Evolutionary conservation across 192 early-diverging fungal species (phyloP), one percentile per base, ranked within the genome.

Genomic region (Spinellus fusiger): DNA sequence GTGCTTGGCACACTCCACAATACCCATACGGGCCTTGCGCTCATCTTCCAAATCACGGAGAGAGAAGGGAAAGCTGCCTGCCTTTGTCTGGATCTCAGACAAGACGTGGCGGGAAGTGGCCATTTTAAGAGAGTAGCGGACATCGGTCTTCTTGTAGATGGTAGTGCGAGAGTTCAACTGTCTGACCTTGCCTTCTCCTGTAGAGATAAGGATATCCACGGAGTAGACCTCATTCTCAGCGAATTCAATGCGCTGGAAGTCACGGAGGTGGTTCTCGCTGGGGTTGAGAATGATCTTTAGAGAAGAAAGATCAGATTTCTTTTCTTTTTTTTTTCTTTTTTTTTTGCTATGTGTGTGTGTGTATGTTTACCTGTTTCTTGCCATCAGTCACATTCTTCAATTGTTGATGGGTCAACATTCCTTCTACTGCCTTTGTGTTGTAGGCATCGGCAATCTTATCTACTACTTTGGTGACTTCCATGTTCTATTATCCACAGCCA

Each of bases 201-300:
- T 83, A 40, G 92, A 90, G 54, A 98, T 72, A 48, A 90, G 86
- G 49, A 98, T 86, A 64, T 96, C 93, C 20, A 98, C 76, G 48
- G 86, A 77, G 76, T 94, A 98, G n/a, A 94, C 94, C 76, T 98
- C 89, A 56, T 91, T 89, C 66, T 93, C 90, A 31, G 75, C 83
- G 57, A 91, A 89, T 18, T 75, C 80, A 56, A 80, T 75, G 56
- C 76, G 75, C 59, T 88, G 73, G 65, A 86, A 84, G 49, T 90
- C 85, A 66, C 84, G 81, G 57, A 84, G 82, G 66, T 92, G 89
- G 26, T 69, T 75, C 53, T 88, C 83, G 54, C 77, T 83, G 31
- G 95, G 94, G 78, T 91, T 92, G 49, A 93, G 77, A 69, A 95
- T 91, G 76, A 98, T 95, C 71, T 56, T 16, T 27, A 16, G n/a